Percentiles rank a stretch among this genome's conserved stretches.
Conservation (phyloP, 768 basidiomycete genomes). For the Auriscalpium microsporum region DNA sequence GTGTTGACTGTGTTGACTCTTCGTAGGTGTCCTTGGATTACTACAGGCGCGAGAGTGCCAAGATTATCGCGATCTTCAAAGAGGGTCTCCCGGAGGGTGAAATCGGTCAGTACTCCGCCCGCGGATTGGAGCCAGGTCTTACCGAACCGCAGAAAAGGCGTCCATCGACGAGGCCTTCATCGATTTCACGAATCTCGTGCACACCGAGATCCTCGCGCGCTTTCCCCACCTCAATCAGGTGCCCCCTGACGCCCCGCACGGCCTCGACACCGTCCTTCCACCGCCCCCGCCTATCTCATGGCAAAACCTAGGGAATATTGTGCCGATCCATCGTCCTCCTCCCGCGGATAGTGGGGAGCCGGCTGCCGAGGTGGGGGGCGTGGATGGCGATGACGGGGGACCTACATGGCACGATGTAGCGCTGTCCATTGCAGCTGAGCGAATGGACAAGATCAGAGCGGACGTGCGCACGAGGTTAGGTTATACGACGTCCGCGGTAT, state of each 20-base stretch:
- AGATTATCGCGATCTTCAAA: constrained; percentile 78
- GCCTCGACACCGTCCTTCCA: constrained; percentile 71
- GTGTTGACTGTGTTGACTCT: not conserved
- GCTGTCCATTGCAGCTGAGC: constrained; percentile 77
- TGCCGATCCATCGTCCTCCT: constrained; percentile 40
- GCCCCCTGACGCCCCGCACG: constrained; percentile 59
- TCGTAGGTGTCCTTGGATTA: constrained; percentile 82
- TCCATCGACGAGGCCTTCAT: constrained; percentile 97
- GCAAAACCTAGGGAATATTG: constrained; percentile 49
- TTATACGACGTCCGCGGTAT: constrained; percentile 89
- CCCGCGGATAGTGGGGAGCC: constrained; percentile 10
- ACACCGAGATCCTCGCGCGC: constrained; percentile 59
- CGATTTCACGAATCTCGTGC: constrained; percentile 80
- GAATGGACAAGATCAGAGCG: constrained; percentile 69
- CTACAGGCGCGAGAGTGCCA: constrained; percentile 84
- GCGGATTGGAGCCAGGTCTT: too few species aligned
- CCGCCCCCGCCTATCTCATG: constrained; percentile 59
- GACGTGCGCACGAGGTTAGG: constrained; percentile 65
- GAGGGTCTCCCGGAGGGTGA: constrained; percentile 71
- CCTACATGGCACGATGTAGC: constrained; percentile 90
- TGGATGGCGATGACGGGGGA: constrained; percentile 22
- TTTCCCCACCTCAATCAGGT: constrained; percentile 71
- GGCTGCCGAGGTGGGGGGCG: not conserved
- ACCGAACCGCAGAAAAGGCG: constrained; percentile 66
- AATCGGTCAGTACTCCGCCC: constrained; percentile 46